Evolutionary conservation across 1,139 yeast species (phyloP).

Genomic region (Debaryomycetaceae sp.): DNA sequence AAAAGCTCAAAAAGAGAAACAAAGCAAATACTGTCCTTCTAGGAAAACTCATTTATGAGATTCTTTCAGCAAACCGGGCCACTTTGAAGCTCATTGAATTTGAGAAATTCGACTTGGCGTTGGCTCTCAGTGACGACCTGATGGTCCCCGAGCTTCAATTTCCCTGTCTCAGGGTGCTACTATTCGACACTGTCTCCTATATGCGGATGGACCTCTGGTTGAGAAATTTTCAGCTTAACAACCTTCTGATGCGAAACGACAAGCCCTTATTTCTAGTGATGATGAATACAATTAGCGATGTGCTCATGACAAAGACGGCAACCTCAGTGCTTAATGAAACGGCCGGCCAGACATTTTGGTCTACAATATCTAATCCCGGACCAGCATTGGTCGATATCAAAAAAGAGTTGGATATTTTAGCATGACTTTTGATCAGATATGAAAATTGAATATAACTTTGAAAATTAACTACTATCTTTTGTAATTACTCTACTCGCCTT

Average conservation of each 20-base stretch:
- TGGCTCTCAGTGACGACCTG: conserved; percentile 9
- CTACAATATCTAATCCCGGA: conserved; percentile 1
- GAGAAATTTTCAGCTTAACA: conserved; percentile 9
- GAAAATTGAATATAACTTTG: not conserved
- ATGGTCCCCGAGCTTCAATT: conserved; percentile 5
- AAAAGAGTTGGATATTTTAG: conserved; percentile 2
- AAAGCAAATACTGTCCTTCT: conserved; percentile 2
- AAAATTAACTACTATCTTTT: not conserved
- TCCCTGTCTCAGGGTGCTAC: conserved; percentile 13
- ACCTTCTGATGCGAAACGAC: conserved; percentile 6
- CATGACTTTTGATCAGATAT: not conserved
- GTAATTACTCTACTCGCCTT: not conserved
- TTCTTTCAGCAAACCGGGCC: conserved; percentile 1
- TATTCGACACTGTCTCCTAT: conserved; percentile 18
- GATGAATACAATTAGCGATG: conserved; percentile 12
- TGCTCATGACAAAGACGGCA: conserved; percentile 9
- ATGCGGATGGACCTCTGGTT: conserved; percentile 14
- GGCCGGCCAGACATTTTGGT: not conserved
- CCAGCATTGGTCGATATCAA: conserved; percentile 4
- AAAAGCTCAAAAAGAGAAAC: conserved; percentile 3
- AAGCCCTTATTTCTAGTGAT: conserved; percentile 12
- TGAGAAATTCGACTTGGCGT: conserved; percentile 13
- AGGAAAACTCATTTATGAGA: not conserved
- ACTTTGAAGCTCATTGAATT: conserved; percentile 13
- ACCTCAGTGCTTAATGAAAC: not conserved